These are phyloP conservation scores for Aspergillus pseudonomiae DNA, from an alignment of 2,329 filamentous ascomycete species.

Conservation along the genomic window DNA sequence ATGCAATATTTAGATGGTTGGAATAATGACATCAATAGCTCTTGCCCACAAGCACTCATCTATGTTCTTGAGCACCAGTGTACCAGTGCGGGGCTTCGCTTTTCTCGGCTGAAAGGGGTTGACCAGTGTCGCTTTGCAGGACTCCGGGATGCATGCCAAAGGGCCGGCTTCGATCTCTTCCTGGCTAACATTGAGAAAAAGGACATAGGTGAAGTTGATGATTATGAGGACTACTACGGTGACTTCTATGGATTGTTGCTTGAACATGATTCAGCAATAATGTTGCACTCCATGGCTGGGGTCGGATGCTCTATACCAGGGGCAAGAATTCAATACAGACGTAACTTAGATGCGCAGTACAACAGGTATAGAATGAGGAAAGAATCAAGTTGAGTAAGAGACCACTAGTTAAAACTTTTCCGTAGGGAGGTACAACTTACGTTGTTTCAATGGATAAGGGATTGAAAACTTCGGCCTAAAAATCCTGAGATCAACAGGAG, in stretches of 20 bases:
- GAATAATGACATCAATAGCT: background rate
- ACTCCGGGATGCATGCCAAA: slow-evolving; percentile 7
- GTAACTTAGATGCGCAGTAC: background rate
- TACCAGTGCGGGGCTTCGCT: slow-evolving; percentile 2
- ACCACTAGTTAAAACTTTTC: too few relatives aligned
- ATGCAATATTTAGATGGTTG: background rate
- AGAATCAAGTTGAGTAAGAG: background rate
- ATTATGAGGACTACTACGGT: background rate
- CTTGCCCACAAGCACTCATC: slow-evolving; percentile 9
- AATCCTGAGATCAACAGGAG: background rate
- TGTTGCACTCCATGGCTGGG: background rate
- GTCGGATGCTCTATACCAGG: too few relatives aligned
- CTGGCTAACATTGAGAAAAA: slow-evolving; percentile 9
- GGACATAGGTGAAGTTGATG: background rate
- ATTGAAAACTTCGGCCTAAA: background rate
- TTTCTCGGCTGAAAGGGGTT: slow-evolving; percentile 8
- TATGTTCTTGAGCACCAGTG: slow-evolving; percentile 11
- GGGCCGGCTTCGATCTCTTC: background rate
- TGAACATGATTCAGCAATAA: background rate
- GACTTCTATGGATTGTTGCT: background rate
- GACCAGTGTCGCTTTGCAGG: slow-evolving; percentile 5
- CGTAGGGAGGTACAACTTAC: background rate
- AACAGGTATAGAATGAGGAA: background rate
- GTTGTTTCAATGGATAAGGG: background rate
- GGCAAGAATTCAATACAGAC: background rate